These are phyloP conservation scores for Fusarium papillatum DNA, from an alignment of 2,329 filamentous ascomycete genomes.

Conservation along the genomic window DNA sequence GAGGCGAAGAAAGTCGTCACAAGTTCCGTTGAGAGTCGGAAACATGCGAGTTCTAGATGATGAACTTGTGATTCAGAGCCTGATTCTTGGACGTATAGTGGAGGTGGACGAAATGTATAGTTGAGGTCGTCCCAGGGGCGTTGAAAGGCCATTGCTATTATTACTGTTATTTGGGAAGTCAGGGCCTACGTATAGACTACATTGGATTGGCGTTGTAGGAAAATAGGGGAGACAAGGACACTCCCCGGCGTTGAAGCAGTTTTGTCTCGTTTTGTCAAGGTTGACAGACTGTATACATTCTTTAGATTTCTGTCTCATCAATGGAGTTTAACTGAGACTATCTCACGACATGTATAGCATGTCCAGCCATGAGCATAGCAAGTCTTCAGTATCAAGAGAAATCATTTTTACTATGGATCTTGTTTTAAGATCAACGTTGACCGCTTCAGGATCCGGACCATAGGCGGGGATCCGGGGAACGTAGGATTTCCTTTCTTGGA, in stretches of 20 bases:
- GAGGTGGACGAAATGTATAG: constrained; percentile 66
- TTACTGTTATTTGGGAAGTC: constrained; percentile 21
- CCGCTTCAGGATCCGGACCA: neutral
- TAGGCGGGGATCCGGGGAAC: neutral
- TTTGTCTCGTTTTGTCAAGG: neutral
- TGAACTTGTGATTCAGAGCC: constrained; percentile 91
- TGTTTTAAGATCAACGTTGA: neutral
- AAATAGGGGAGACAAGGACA: neutral
- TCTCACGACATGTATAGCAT: neutral
- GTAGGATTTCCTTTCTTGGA: neutral
- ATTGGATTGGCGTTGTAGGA: constrained; percentile 32
- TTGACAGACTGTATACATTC: neutral
- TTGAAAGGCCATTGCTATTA: constrained; percentile 29
- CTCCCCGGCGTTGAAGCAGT: constrained; percentile 18
- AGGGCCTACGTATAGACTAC: constrained; percentile 1
- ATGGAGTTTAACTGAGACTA: neutral
- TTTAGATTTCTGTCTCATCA: neutral
- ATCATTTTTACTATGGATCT: no score
- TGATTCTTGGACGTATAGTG: constrained; percentile 87
- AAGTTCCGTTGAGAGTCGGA: constrained; percentile 52
- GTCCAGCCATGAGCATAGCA: neutral
- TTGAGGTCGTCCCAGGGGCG: constrained; percentile 22
- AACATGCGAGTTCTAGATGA: constrained; percentile 80
- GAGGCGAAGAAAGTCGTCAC: constrained; percentile 54
- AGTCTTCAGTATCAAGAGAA: neutral